Percentiles rank a stretch among this genome's conserved stretches.
These are phyloP conservation scores for Rhynchospora breviuscula DNA, from an alignment of 176 grass and related monocot genomes.

Conservation along the genomic window DNA sequence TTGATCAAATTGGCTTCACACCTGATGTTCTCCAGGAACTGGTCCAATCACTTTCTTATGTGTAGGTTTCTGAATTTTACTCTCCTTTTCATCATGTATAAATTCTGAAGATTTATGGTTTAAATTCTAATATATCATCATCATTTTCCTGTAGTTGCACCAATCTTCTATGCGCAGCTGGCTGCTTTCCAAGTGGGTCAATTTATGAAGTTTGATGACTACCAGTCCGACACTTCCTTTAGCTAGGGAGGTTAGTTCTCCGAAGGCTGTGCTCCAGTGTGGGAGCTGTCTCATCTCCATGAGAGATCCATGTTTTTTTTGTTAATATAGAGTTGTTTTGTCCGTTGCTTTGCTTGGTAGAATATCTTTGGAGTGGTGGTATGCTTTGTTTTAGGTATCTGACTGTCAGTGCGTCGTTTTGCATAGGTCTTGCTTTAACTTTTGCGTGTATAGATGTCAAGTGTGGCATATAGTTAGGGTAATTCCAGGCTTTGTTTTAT, in stretches of 20 bases:
- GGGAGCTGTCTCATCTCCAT: constrained; percentile 54
- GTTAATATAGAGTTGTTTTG: constrained; percentile 22
- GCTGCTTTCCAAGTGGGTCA: constrained; percentile 60
- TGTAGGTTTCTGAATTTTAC: constrained; percentile 38
- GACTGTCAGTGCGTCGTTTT: neutral
- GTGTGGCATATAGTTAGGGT: too few species aligned
- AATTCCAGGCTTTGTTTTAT: constrained; percentile 38
- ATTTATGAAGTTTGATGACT: constrained; percentile 75
- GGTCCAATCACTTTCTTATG: constrained; percentile 80
- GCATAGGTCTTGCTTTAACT: neutral
- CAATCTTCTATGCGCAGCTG: constrained; percentile 62
- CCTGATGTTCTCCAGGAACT: constrained; percentile 78
- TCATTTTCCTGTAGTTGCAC: constrained; percentile 50
- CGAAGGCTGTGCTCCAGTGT: constrained; percentile 26
- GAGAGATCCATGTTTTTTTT: constrained; percentile 87
- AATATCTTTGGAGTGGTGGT: too few species aligned
- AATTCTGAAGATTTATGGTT: neutral
- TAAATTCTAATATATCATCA: too few species aligned
- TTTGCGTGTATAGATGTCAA: neutral
- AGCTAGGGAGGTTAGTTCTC: constrained; percentile 40
- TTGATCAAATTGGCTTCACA: constrained; percentile 78
- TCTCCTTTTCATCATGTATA: neutral
- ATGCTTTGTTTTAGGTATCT: too few species aligned
- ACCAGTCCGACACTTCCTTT: constrained; percentile 38
- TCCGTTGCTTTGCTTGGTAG: neutral